These are phyloP conservation scores for Blastobotrys buckinghamii DNA, from an alignment of 1,139 yeast genomes.

Conservation along the genomic window DNA sequence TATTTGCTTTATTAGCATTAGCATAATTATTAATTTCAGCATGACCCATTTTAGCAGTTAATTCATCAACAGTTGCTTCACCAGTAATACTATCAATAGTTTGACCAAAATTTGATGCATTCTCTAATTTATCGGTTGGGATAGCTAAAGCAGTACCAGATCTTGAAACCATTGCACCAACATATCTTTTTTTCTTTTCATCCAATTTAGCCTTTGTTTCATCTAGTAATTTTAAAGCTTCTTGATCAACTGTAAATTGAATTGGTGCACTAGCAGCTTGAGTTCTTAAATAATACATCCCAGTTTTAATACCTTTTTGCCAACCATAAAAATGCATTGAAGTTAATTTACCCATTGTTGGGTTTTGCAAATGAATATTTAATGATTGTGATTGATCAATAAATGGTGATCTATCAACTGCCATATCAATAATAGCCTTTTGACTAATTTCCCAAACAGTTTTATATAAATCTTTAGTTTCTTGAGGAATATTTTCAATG, in stretches of 20 bases:
- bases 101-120: not conserved
- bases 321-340: conserved; percentile 97
- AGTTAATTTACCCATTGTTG: conserved; percentile 92
- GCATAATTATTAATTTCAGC: conserved; percentile 9
- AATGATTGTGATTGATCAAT: conserved; percentile 93
- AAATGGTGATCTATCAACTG: conserved; percentile 90
- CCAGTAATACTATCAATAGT: not conserved
- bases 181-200: conserved; percentile 34
- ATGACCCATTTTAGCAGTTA: conserved; percentile 14
- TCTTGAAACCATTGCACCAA: conserved; percentile 7
- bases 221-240: conserved; percentile 39
- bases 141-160: conserved; percentile 5
- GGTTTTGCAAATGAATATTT: conserved; percentile 78
- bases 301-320: conserved; percentile 95
- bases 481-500: conserved; percentile 69
- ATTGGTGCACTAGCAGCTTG: conserved; percentile 94
- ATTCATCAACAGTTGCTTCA: conserved; percentile 11
- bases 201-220: conserved; percentile 24
- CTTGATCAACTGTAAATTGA: conserved; percentile 78
- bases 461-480: conserved; percentile 72
- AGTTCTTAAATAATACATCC: conserved; percentile 94
- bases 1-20: not conserved
- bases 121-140: not conserved
- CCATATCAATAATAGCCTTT: conserved; percentile 82
- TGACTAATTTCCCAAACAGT: conserved; percentile 98